Conservation (phyloP, 257 asterid species). For the Coffea canephora region DNA sequence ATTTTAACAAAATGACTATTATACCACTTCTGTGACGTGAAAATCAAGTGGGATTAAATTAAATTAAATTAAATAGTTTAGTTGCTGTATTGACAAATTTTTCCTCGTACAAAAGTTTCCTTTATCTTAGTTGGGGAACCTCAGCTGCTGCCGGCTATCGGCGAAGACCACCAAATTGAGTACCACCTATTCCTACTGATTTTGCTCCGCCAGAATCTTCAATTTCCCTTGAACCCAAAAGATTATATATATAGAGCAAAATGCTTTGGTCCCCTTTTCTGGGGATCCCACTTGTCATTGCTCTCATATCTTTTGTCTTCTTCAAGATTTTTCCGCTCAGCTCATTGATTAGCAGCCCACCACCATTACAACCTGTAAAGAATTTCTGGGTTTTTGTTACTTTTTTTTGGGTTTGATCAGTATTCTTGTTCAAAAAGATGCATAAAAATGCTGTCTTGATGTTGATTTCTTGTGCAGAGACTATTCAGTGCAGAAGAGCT, state of each 20-base stretch:
- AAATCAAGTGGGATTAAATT: too few species aligned
- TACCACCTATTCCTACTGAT: not conserved
- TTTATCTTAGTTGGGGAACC: too few species aligned
- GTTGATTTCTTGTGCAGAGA: constrained; percentile 32
- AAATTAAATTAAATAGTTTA: too few species aligned
- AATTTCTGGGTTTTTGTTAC: not conserved
- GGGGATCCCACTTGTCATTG: constrained; percentile 62
- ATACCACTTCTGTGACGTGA: too few species aligned
- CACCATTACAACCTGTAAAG: constrained; percentile 9
- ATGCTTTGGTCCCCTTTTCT: constrained; percentile 62
- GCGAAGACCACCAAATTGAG: not conserved
- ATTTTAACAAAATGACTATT: too few species aligned
- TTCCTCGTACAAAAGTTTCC: too few species aligned
- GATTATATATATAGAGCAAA: not conserved
- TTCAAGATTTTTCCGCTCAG: constrained; percentile 37
- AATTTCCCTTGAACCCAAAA: too few species aligned
- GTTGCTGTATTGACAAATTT: too few species aligned
- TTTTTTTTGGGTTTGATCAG: not conserved
- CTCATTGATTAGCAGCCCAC: constrained; percentile 17
- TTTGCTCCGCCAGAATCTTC: not conserved
- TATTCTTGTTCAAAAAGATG: not conserved
- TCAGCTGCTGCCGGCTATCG: too few species aligned
- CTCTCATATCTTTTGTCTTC: constrained; percentile 49
- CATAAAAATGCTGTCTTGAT: too few species aligned
- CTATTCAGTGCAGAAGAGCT: constrained; percentile 60